Evolutionary conservation across 805 yeast genomes (phyloP).

Genomic region (Ogataea paradorogensis): DNA sequence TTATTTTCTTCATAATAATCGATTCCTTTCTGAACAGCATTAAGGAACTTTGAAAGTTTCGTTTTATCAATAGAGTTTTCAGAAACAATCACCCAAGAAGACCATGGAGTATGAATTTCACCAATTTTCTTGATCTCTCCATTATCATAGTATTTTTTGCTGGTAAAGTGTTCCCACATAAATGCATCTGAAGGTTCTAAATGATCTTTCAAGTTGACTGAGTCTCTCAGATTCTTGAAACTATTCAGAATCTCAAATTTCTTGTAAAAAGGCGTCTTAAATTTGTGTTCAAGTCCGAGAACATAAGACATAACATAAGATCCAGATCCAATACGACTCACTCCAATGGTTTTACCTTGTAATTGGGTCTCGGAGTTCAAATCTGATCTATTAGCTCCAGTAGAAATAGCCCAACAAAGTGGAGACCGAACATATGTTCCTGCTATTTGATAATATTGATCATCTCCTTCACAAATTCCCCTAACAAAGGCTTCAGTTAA

Average conservation of each 20-base stretch:
- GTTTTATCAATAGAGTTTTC: conserved; percentile 36
- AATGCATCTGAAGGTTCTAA: conserved; percentile 68
- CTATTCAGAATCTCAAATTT: conserved; percentile 59
- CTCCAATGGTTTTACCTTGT: conserved; percentile 62
- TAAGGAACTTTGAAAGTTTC: conserved; percentile 39
- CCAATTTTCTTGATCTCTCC: conserved; percentile 81
- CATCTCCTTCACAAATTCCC: conserved; percentile 71
- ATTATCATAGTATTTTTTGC: conserved; percentile 77
- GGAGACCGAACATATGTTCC: conserved; percentile 88
- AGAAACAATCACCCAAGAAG: conserved; percentile 83
- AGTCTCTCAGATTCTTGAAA: conserved; percentile 73
- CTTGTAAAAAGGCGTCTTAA: conserved; percentile 48
- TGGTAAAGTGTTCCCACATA: conserved; percentile 95
- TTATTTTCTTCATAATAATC: conserved; percentile 55
- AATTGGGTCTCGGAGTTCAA: conserved; percentile 51
- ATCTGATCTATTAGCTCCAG: conserved; percentile 63
- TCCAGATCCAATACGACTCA: conserved; percentile 86
- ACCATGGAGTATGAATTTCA: conserved; percentile 93
- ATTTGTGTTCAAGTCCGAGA: conserved; percentile 59
- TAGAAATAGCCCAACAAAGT: conserved; percentile 84
- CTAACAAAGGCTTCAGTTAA: conserved; percentile 89
- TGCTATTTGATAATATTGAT: conserved; percentile 53
- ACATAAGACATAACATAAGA: conserved; percentile 90
- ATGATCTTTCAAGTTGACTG: conserved; percentile 59
- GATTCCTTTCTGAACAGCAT: conserved; percentile 65